Percentiles rank a stretch among this genome's conserved stretches.
These are phyloP conservation scores for Eragrostis tef DNA, from an alignment of 202 grass and related monocot species.

Conservation along the genomic window DNA sequence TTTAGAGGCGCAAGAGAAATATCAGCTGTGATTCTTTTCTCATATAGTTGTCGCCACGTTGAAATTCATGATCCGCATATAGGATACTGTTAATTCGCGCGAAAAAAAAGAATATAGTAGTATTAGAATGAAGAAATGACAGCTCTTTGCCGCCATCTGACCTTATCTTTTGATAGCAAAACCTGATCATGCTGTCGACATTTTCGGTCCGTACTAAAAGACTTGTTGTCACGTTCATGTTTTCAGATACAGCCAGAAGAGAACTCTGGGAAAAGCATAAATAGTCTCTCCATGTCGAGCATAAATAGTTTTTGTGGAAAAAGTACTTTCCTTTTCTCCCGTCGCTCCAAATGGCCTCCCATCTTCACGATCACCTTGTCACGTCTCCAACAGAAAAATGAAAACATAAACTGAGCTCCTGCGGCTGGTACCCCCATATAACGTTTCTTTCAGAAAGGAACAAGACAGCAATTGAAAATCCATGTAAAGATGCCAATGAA, in stretches of 20 bases:
- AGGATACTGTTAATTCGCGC: not conserved
- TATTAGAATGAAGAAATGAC: not conserved
- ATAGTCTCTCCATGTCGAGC: not conserved
- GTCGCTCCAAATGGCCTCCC: not conserved
- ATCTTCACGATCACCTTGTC: constrained; percentile 2
- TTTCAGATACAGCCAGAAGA: not conserved
- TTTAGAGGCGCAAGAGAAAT: not conserved
- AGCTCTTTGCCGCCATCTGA: constrained; percentile 21
- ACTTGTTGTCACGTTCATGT: constrained; percentile 46
- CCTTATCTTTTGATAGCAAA: constrained; percentile 20
- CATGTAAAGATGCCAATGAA: not conserved
- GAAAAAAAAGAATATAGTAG: not conserved
- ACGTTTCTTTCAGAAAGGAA: not conserved
- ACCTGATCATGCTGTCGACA: constrained; percentile 19
- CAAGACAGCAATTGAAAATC: not conserved
- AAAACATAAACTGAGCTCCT: not conserved
- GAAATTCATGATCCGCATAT: constrained; percentile 17
- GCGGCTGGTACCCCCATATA: not conserved
- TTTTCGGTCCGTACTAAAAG: constrained; percentile 37
- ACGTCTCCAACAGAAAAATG: constrained; percentile 22
- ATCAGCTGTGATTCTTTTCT: not conserved
- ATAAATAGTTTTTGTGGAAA: not conserved
- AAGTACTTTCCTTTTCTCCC: not conserved
- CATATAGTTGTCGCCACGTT: constrained; percentile 50
- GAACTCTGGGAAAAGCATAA: not conserved